phyloP scores from a whole-genome alignment of 2,329 filamentous ascomycete genomes.

The Claviceps paspali region DNA sequence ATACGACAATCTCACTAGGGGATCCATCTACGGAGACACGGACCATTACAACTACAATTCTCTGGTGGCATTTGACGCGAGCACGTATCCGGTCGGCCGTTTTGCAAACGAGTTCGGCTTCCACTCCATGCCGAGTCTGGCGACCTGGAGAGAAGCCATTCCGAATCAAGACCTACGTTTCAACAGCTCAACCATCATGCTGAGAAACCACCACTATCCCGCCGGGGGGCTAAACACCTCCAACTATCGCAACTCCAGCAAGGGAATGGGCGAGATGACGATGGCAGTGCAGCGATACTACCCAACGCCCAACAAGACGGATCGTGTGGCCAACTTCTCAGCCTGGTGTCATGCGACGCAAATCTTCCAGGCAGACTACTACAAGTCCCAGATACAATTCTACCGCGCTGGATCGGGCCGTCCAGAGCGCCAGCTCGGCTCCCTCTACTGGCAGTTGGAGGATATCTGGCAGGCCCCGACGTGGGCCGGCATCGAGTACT shows the following conservation, averaged over 20 bases:
- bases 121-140: constrained; percentile 45
- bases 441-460: constrained; percentile 50
- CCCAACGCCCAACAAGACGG: constrained; percentile 35
- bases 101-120: constrained; percentile 51
- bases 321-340: constrained; percentile 41
- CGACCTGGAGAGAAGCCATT: constrained; percentile 41
- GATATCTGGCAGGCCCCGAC: constrained; percentile 50
- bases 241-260: constrained; percentile 8
- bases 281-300: constrained; percentile 39
- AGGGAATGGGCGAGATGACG: constrained; percentile 43
- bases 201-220: constrained; percentile 42
- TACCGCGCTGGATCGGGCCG: constrained; percentile 43
- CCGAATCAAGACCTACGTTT: constrained; percentile 35
- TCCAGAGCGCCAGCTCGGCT: constrained; percentile 41
- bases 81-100: constrained; percentile 38
- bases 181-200: constrained; percentile 38
- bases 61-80: constrained; percentile 35
- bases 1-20: constrained; percentile 35
- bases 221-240: constrained; percentile 6
- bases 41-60: constrained; percentile 46
- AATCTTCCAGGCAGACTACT: constrained; percentile 49
- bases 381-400: constrained; percentile 43
- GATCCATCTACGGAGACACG: constrained; percentile 43
- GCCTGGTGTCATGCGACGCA: constrained; percentile 48
- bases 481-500: constrained; percentile 48